These are phyloP conservation scores for Diaporthe nobilis DNA, from an alignment of 2,329 filamentous ascomycete genomes.

Conservation along the genomic window DNA sequence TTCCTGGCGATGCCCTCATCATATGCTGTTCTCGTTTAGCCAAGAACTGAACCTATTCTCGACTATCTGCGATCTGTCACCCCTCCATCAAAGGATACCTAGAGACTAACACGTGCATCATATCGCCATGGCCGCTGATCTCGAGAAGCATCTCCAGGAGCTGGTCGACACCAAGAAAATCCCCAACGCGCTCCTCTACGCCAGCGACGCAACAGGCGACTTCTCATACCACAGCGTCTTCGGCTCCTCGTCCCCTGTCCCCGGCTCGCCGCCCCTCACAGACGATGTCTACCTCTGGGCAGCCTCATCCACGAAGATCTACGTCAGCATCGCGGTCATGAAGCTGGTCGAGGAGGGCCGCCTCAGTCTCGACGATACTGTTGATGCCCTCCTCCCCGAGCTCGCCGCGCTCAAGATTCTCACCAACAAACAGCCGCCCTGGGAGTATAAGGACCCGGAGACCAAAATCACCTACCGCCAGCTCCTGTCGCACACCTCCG, in stretches of 20 bases:
- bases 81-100: not conserved
- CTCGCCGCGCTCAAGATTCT: conserved; percentile 63
- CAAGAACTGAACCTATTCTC: not conserved
- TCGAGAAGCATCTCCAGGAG: conserved; percentile 55
- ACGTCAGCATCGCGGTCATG: conserved; percentile 66
- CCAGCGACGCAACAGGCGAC: conserved; percentile 53
- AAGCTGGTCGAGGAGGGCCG: conserved; percentile 68
- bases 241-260: conserved; percentile 57
- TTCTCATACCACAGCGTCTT: conserved; percentile 58
- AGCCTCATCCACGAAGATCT: conserved; percentile 59
- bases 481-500: conserved; percentile 67
- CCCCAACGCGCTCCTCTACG: conserved; percentile 59
- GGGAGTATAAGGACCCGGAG: conserved; percentile 31
- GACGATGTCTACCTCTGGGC: conserved; percentile 55
- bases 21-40: not conserved
- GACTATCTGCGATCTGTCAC: not conserved
- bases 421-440: conserved; percentile 54
- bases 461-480: conserved; percentile 63
- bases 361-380: conserved; percentile 60
- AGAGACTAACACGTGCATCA: not conserved
- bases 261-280: conserved; percentile 53
- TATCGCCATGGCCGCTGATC: conserved; percentile 44
- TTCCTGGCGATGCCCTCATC: not conserved
- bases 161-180: conserved; percentile 60
- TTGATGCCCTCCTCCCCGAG: conserved; percentile 61